phyloP scores from a whole-genome alignment of 805 yeast species.

The Hanseniaspora vineae region DNA sequence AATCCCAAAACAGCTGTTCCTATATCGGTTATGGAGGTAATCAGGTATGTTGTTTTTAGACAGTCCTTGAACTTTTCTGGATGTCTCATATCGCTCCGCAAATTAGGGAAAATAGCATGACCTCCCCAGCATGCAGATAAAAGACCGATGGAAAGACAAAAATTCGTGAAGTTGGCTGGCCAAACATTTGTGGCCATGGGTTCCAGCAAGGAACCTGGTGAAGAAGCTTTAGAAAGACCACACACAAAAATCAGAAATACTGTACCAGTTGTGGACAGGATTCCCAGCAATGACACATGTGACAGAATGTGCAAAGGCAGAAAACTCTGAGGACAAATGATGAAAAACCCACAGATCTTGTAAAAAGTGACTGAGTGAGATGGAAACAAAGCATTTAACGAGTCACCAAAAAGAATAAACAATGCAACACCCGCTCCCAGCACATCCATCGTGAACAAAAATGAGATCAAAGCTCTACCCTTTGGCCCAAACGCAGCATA shows the following conservation, averaged over 20 bases:
- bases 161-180: slow-evolving; percentile 41
- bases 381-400: slow-evolving; percentile 58
- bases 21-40: slow-evolving; percentile 47
- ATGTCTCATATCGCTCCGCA: slow-evolving; percentile 58
- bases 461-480: slow-evolving; percentile 62
- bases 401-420: slow-evolving; percentile 74
- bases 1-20: slow-evolving; percentile 56
- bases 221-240: slow-evolving; percentile 44
- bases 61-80: slow-evolving; percentile 45
- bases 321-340: slow-evolving; percentile 72
- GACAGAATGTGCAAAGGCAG: slow-evolving; percentile 65
- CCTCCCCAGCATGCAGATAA: slow-evolving; percentile 79
- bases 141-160: slow-evolving; percentile 51
- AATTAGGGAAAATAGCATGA: slow-evolving; percentile 67
- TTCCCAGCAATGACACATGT: slow-evolving; percentile 57
- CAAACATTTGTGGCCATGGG: slow-evolving; percentile 55
- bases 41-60: slow-evolving; percentile 43
- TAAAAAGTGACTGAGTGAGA: slow-evolving; percentile 37
- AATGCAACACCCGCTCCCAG: slow-evolving; percentile 74
- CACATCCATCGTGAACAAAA: slow-evolving; percentile 63
- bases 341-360: slow-evolving; percentile 54
- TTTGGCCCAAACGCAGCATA: slow-evolving; percentile 70
- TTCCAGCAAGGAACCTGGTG: slow-evolving; percentile 64
- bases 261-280: slow-evolving; percentile 53
- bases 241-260: slow-evolving; percentile 44